Conservation (phyloP, 1,284 basidiomycete species). For the Phylloporus sp. region DNA sequence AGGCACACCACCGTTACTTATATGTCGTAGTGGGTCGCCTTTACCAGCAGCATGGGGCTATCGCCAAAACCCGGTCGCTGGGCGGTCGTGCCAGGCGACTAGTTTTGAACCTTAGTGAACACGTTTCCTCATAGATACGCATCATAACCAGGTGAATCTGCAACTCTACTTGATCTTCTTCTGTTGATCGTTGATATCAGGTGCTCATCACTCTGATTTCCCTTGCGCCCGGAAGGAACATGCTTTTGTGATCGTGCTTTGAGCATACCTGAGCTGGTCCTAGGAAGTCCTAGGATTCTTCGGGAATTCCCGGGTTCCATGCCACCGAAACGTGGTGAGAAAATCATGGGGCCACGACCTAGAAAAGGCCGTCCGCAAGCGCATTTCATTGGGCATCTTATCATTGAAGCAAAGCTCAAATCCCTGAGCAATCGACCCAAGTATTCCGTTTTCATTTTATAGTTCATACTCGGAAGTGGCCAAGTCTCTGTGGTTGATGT, state of each 20-base stretch:
- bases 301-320: conserved; percentile 30
- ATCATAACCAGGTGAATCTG: not conserved
- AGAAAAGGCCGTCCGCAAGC: conserved; percentile 4
- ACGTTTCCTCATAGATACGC: conserved; percentile 18
- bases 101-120: conserved; percentile 25
- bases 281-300: not conserved
- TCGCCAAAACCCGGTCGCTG: conserved; percentile 26
- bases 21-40: conserved; percentile 13
- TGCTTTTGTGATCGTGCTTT: conserved; percentile 5
- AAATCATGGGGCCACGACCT: conserved; percentile 11
- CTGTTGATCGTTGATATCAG: conserved; percentile 16
- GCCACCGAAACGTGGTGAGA: conserved; percentile 14
- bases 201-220: conserved; percentile 3
- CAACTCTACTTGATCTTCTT: not conserved
- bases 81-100: conserved; percentile 23
- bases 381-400: conserved; percentile 1
- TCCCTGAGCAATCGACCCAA: conserved; percentile 14
- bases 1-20: conserved; percentile 24
- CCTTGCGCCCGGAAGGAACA: conserved; percentile 13
- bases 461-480: conserved; percentile 7
- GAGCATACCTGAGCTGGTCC: not conserved
- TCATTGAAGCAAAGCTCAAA: not conserved
- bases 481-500: conserved; percentile 13
- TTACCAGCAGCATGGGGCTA: conserved; percentile 14
- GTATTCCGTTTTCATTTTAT: conserved; percentile 14